Conservation (phyloP, 331 rosid species). For the Dryas integrifolia region DNA sequence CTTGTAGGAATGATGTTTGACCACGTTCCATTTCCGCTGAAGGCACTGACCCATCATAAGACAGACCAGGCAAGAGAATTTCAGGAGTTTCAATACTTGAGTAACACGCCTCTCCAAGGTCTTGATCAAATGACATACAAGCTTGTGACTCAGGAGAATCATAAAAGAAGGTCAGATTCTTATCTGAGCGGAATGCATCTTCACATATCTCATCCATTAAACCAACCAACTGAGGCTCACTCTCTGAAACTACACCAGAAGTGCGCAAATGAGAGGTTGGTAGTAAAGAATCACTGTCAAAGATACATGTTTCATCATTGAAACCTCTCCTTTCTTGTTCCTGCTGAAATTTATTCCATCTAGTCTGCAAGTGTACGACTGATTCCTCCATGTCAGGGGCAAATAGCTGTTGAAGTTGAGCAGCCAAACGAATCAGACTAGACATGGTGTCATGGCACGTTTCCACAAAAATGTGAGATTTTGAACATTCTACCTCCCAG, state of each 20-base stretch:
- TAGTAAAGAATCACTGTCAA: constrained; percentile 30
- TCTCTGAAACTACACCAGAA: constrained; percentile 32
- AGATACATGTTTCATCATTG: constrained; percentile 32
- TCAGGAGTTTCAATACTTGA: constrained; percentile 43
- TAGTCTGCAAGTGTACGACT: constrained; percentile 79
- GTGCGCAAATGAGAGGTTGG: constrained; percentile 46
- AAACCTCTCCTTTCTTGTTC: constrained; percentile 57
- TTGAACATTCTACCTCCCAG: constrained; percentile 79
- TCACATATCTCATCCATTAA: constrained; percentile 88
- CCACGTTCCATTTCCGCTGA: constrained; percentile 42
- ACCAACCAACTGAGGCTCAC: constrained; percentile 50
- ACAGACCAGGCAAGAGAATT: constrained; percentile 35
- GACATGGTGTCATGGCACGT: constrained; percentile 88
- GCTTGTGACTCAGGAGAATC: constrained; percentile 40
- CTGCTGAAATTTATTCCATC: constrained; percentile 80
- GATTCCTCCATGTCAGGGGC: constrained; percentile 97
- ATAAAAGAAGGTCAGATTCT: constrained; percentile 33
- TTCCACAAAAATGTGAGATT: constrained; percentile 65
- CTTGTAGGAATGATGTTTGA: constrained; percentile 49
- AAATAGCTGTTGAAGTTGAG: constrained; percentile 85
- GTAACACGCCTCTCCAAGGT: constrained; percentile 38
- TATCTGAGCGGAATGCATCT: constrained; percentile 62
- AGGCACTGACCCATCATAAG: constrained; percentile 44
- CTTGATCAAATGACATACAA: constrained; percentile 46
- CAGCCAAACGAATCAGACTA: constrained; percentile 64